phyloP scores from a whole-genome alignment of 2,329 filamentous ascomycete species.

The Stagonosporopsis chrysanthemi region DNA sequence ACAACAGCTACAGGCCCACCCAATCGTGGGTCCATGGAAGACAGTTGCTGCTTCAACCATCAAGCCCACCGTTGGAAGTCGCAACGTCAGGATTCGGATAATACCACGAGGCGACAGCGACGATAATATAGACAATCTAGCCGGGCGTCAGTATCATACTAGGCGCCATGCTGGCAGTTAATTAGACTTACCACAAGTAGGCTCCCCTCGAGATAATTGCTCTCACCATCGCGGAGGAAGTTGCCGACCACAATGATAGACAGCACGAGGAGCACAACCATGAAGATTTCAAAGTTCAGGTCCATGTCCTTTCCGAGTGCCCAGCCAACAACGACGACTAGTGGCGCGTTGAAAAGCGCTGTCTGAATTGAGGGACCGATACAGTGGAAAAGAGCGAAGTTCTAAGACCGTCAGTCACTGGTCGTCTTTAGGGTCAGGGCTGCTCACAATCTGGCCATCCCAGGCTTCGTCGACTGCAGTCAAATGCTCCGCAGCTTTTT shows the following conservation, averaged over 20 bases:
- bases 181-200: conserved; percentile 66
- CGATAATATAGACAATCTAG: conserved; percentile 67
- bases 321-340: conserved; percentile 86
- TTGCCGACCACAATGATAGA: conserved; percentile 87
- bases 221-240: conserved; percentile 86
- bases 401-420: conserved; percentile 49
- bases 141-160: not conserved
- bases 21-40: not conserved
- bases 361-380: conserved; percentile 89
- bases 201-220: conserved; percentile 87
- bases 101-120: conserved; percentile 68
- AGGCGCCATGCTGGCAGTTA: not conserved
- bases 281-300: conserved; percentile 87
- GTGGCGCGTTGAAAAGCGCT: conserved; percentile 83
- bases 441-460: conserved; percentile 70
- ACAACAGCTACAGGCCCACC: not conserved
- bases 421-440: not conserved
- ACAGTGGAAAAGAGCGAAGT: conserved; percentile 84
- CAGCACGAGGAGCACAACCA: conserved; percentile 80
- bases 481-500: conserved; percentile 86
- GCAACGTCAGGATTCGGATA: conserved; percentile 62
- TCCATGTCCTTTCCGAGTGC: conserved; percentile 74
- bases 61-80: conserved; percentile 36
- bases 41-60: not conserved
- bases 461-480: conserved; percentile 86